Evolutionary conservation across 1,139 yeast species (phyloP).

Genomic region (Candida sp.): DNA sequence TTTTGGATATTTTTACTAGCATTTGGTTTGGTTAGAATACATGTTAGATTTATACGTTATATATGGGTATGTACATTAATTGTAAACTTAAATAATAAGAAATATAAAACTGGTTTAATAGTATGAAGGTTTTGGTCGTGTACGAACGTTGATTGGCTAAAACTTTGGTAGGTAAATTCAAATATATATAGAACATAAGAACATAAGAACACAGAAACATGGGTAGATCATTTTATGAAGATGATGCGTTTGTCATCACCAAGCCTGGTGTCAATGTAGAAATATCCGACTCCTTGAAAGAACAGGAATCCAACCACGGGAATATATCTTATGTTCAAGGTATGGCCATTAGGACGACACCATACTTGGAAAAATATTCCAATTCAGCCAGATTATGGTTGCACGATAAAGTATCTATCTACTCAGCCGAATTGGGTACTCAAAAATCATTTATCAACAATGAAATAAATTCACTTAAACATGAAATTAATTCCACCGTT

Average conservation of each 20-base stretch:
- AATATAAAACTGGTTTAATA: too few relatives aligned
- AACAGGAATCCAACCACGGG: conserved; percentile 39
- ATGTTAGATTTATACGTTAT: not conserved
- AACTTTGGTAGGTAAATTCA: too few relatives aligned
- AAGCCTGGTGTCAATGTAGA: conserved; percentile 46
- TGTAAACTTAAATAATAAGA: too few relatives aligned
- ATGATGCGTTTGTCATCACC: conserved; percentile 43
- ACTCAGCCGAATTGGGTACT: conserved; percentile 42
- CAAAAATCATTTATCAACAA: conserved; percentile 43
- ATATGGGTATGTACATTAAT: not conserved
- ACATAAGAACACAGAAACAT: not conserved
- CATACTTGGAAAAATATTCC: conserved; percentile 40
- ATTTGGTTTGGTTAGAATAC: not conserved
- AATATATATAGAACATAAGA: too few relatives aligned
- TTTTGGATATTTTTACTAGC: not conserved
- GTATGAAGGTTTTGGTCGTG: not conserved
- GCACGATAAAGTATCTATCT: conserved; percentile 32
- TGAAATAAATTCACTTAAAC: conserved; percentile 28
- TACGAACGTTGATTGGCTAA: not conserved
- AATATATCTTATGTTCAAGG: conserved; percentile 45
- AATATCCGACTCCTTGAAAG: conserved; percentile 31
- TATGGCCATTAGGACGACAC: conserved; percentile 50
- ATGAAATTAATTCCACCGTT: conserved; percentile 21
- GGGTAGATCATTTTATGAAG: conserved; percentile 46
- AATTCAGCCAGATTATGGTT: conserved; percentile 33